Evolutionary conservation across 2,329 filamentous ascomycete species (phyloP).

Genomic region (Trichoderma semiorbis): DNA sequence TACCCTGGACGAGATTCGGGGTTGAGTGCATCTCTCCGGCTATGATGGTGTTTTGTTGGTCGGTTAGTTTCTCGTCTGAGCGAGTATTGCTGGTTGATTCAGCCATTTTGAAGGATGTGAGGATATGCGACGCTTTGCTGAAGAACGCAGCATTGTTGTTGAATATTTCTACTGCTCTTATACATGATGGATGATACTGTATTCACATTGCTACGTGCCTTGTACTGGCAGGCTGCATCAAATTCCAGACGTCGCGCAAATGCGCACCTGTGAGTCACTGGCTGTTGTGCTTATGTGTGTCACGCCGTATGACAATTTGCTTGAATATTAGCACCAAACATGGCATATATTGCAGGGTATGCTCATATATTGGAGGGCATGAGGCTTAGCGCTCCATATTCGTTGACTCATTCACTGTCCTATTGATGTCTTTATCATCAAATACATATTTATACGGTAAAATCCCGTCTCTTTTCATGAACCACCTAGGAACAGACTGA

Average conservation of each 20-base stretch:
- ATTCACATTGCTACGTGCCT: background rate
- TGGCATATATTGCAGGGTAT: background rate
- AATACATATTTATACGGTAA: background rate
- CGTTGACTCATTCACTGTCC: background rate
- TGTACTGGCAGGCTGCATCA: background rate
- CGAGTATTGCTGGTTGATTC: background rate
- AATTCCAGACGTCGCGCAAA: background rate
- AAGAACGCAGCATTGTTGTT: background rate
- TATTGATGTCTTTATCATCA: background rate
- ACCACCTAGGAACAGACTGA: background rate
- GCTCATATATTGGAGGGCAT: background rate
- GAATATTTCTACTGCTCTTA: background rate
- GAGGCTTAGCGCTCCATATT: background rate
- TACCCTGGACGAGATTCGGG: background rate
- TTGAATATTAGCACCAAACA: background rate
- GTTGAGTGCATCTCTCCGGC: background rate
- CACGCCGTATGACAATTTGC: background rate
- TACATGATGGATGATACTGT: background rate
- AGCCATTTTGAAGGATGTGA: background rate
- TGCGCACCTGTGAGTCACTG: slow-evolving; percentile 2
- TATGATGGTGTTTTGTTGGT: background rate
- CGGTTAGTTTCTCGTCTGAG: background rate
- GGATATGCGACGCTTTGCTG: background rate
- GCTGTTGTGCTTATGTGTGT: background rate
- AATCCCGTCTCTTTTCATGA: background rate